Evolutionary conservation across 164 flowering plant genomes (phyloP).

Genomic region (Annona squamosa): DNA sequence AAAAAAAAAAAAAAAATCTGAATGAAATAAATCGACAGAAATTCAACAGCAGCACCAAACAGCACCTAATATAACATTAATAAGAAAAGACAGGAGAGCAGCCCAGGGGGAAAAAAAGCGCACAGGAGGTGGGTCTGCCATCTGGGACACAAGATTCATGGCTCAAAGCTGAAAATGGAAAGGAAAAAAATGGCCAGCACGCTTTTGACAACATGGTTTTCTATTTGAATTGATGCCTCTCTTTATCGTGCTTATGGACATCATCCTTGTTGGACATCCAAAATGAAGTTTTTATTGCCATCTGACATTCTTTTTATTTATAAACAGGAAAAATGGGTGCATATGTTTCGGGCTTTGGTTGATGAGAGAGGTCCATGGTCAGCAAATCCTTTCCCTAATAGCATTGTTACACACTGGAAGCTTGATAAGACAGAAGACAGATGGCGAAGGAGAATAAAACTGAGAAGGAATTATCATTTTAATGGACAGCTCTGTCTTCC

Average conservation of each 20-base stretch:
- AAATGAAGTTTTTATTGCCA: slow-evolving; percentile 1
- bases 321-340: slow-evolving; percentile 88
- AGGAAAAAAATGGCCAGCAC: no score
- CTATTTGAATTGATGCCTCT: background rate
- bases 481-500: slow-evolving; percentile 77
- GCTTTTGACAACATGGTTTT: no score
- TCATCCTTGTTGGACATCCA: background rate
- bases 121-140: no score
- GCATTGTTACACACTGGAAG: slow-evolving; percentile 70
- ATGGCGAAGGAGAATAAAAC: slow-evolving; percentile 86
- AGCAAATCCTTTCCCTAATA: slow-evolving; percentile 82
- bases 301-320: background rate
- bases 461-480: slow-evolving; percentile 86
- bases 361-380: slow-evolving; percentile 99
- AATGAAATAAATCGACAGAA: no score
- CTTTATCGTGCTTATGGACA: background rate
- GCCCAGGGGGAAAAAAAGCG: no score
- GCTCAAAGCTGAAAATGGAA: no score
- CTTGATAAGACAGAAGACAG: slow-evolving; percentile 91
- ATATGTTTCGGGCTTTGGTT: slow-evolving; percentile 75
- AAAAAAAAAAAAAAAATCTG: no score
- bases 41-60: no score
- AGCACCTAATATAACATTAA: no score
- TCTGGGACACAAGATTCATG: no score
- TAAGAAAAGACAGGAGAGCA: no score